Evolutionary conservation across 306 rosid genomes (phyloP).

Genomic region (Dryas alaskensis): DNA sequence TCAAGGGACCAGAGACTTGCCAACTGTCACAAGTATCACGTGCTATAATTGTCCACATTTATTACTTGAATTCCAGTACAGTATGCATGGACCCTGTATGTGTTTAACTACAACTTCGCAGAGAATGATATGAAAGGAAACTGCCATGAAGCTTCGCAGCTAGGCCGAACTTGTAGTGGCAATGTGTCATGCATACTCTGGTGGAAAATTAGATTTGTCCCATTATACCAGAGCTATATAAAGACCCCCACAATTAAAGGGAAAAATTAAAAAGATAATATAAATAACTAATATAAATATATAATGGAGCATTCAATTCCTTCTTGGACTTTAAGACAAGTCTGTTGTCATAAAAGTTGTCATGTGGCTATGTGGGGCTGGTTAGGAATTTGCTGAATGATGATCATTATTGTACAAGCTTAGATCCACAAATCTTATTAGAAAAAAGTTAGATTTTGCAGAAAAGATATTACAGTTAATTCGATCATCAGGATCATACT

Average conservation of each 20-base stretch:
- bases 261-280: neutral
- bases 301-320: neutral
- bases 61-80: no score
- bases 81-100: no score
- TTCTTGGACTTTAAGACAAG: neutral
- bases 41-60: no score
- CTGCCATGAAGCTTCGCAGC: conserved; percentile 5
- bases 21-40: no score
- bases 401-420: neutral
- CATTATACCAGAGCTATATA: neutral
- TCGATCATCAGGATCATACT: neutral
- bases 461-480: neutral
- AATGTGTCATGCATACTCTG: neutral
- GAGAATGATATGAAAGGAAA: neutral
- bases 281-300: neutral
- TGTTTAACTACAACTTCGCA: no score
- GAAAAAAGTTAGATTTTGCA: neutral
- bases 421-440: neutral
- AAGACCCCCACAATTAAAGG: neutral
- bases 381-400: neutral
- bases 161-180: neutral
- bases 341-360: neutral
- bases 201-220: neutral
- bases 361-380: neutral
- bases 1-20: no score